Evolutionary conservation across 2,329 filamentous ascomycete genomes (phyloP), one percentile per base, ranked within the genome.

Genomic region (Fusarium goolgardi): DNA sequence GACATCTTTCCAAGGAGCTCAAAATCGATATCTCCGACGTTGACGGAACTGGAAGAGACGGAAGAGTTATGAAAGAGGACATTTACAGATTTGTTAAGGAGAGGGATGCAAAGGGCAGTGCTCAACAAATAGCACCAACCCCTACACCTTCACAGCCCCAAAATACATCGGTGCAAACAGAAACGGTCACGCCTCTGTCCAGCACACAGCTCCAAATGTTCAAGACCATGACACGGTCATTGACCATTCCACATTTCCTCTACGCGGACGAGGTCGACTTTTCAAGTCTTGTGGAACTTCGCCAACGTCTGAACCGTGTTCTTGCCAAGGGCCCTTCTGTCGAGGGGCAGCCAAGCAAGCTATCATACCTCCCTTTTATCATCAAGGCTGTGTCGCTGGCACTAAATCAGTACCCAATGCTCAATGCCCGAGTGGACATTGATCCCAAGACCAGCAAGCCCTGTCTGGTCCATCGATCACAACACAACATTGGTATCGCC

Each of bases 401-500:
- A 2, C 84, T 99, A 4, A 85, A 90, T 75, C 86, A 91, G 63
- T 95, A 93, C 78, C 95, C 96, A 2, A 84, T 96, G 37, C 88
- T 99, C 65, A 99, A 99, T 77, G 89, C 94, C 5, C 88, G 92
- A 60, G 87, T 99, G 25, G 93, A 97, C 72, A 64, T 82, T 41
- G 82, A 85, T 59, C 63, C 80, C 20, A 76, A 79, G 61, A 82
- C 84, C 10, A 81, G 82, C 55, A 95, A 92, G 74, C 94, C 95
- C 0, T 86, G 86, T 34, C 84, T 99, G 5, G 82, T 94, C 57
- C 88, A 93, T 82, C 91, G 94, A 58, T 87, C 88, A 54, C 90
- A 92, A 75, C 96, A 99, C 84, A 97, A 99, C 80, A 95, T 99
- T 65, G 96, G 96, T 63, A 86, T 99, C 34, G 96, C 96, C 59